Base-by-base conservation (phyloP, 805 yeast species). In the Danielia oregonensis region DNA sequence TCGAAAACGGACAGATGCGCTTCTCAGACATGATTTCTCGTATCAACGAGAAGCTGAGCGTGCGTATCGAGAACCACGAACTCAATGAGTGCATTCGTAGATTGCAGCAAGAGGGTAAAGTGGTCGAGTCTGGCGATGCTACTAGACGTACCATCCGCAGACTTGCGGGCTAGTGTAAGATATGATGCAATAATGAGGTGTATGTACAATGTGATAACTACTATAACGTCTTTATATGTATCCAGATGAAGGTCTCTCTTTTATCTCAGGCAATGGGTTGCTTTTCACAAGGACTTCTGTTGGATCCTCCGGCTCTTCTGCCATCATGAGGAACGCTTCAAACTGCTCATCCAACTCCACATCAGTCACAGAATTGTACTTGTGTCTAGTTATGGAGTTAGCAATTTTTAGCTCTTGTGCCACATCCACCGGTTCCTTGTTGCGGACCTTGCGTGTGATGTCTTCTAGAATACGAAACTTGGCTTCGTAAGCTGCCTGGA, bases 121-220 rank as follows among this genome's bases (percentile, higher is more conserved):
- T 87, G 17, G 68, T 73, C 6, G 78, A 84, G 26, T 64, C 76
- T 24, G 95, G 95, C 12, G 87, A 82, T 39, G 82, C 86, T 33
- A 76, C 74, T 39, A 70, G 85, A 51, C 72, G 89, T 56, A 72
- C 78, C 15, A 71, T 86, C 35, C 44, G 52, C 33, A 52, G 48
- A 46, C 47, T 54, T 17, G 51, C 56, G 11, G 33, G n/a, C n/a
- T n/a, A n/a, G n/a, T n/a, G n/a, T n/a, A n/a, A n/a, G n/a, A n/a
- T n/a, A n/a, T n/a, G n/a, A n/a, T n/a, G n/a, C n/a, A n/a, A n/a
- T n/a, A n/a, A n/a, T n/a, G n/a, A n/a, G n/a, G n/a, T n/a, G n/a
- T n/a, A n/a, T n/a, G n/a, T n/a, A n/a, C 46, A n/a, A 29, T 45
- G 5, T 46, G 36, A 24, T 12, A 24, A n/a, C 13, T 17, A n/a